phyloP scores from a whole-genome alignment of 140 eudicot genomes.

The Stevia rebaudiana region DNA sequence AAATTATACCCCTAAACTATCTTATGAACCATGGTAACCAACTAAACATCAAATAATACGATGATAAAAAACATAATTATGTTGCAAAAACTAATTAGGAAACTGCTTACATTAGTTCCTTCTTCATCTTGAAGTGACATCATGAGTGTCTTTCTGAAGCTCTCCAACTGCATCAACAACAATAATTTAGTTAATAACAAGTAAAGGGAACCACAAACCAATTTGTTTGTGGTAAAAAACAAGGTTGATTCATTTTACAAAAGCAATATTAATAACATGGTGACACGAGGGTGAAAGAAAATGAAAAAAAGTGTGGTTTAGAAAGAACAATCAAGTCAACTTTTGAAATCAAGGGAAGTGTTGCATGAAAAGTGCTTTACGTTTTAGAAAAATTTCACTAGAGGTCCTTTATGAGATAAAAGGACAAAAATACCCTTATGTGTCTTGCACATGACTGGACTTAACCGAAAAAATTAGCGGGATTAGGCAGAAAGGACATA shows the following conservation, averaged over 20 bases:
- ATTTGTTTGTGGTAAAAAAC: conserved; percentile 2
- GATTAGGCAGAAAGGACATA: too few relatives aligned
- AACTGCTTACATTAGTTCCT: conserved; percentile 49
- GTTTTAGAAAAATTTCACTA: too few relatives aligned
- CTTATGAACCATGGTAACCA: neutral
- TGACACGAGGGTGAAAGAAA: neutral
- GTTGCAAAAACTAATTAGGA: neutral
- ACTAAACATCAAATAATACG: neutral
- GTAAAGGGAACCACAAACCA: neutral
- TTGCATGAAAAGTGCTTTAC: too few relatives aligned
- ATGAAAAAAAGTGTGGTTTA: neutral
- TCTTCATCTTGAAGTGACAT: conserved; percentile 90
- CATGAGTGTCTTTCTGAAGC: conserved; percentile 85
- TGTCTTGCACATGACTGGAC: too few relatives aligned
- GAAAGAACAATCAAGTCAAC: neutral
- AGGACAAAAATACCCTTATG: too few relatives aligned
- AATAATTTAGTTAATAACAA: conserved; percentile 12
- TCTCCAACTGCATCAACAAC: conserved; percentile 65
- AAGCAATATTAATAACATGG: neutral
- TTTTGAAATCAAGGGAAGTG: too few relatives aligned
- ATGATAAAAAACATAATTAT: neutral
- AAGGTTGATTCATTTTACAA: neutral
- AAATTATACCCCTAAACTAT: neutral
- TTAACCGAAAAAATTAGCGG: too few relatives aligned
- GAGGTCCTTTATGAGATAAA: too few relatives aligned